phyloP scores from a whole-genome alignment of 2,329 filamentous ascomycete genomes.

The Mycocentrospora acerina region DNA sequence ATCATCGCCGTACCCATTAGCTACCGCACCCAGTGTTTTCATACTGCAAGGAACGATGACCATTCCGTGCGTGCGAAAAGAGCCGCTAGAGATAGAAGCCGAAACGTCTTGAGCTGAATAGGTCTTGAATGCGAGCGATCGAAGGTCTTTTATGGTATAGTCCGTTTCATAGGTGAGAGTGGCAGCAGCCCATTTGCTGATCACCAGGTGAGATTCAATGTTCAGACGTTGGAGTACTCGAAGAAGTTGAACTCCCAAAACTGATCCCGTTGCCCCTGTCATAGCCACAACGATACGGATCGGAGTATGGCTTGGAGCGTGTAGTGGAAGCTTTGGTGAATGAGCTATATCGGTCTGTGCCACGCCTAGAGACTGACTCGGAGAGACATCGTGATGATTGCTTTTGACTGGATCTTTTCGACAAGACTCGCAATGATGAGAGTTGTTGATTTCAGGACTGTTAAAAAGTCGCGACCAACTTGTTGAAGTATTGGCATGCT shows the following conservation, averaged over 20 bases:
- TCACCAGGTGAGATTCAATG: constrained; percentile 45
- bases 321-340: too few relatives aligned
- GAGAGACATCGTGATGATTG: too few relatives aligned
- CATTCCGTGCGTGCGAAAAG: constrained; percentile 51
- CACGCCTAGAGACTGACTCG: too few relatives aligned
- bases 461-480: too few relatives aligned
- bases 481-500: too few relatives aligned
- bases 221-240: constrained; percentile 37
- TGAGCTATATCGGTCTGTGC: too few relatives aligned
- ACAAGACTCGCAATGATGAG: too few relatives aligned
- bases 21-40: constrained; percentile 51
- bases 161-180: constrained; percentile 34
- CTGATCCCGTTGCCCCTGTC: constrained; percentile 53
- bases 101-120: constrained; percentile 48
- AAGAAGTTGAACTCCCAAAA: constrained; percentile 47
- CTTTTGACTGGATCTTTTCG: too few relatives aligned
- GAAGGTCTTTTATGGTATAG: constrained; percentile 1
- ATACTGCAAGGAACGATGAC: constrained; percentile 52
- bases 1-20: constrained; percentile 47
- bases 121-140: constrained; percentile 11
- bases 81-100: constrained; percentile 49
- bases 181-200: constrained; percentile 53
- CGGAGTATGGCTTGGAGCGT: background rate
- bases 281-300: constrained; percentile 50
- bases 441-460: too few relatives aligned